These are phyloP conservation scores for Stentor coeruleus DNA, from an alignment of 73 alveolate species.

Conservation along the genomic window DNA sequence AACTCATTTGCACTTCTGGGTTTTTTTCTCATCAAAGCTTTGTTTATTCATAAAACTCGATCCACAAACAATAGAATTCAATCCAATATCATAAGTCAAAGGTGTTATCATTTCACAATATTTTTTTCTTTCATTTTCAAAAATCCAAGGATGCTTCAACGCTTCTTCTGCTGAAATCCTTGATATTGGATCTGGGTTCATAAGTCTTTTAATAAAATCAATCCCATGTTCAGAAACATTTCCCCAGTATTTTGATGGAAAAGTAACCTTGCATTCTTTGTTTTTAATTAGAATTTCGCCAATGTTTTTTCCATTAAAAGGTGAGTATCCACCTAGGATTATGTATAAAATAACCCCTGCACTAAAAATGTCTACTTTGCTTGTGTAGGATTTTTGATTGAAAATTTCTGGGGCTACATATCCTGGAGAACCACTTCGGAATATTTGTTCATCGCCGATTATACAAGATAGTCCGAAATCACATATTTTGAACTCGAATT, in stretches of 20 bases:
- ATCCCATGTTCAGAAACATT: neutral
- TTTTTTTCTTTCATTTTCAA: too few species aligned
- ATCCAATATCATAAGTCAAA: too few species aligned
- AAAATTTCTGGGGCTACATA: conserved; percentile 10
- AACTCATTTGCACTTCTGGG: too few species aligned
- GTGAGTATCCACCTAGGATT: neutral
- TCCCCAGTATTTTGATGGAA: neutral
- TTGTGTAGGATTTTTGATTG: neutral
- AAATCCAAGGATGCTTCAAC: neutral
- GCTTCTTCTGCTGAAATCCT: neutral
- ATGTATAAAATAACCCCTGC: neutral
- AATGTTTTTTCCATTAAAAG: neutral
- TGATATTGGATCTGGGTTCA: neutral
- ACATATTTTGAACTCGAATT: neutral
- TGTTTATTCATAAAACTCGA: too few species aligned
- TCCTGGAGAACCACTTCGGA: conserved; percentile 8
- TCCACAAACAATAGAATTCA: too few species aligned
- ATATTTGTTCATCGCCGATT: neutral
- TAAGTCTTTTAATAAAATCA: neutral
- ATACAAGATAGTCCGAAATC: neutral
- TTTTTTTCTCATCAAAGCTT: too few species aligned
- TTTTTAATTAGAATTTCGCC: neutral
- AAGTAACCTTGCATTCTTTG: neutral
- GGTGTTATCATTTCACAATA: too few species aligned
- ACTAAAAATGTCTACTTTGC: neutral